Percentiles rank a stretch among this genome's conserved stretches.
phyloP scores from a whole-genome alignment of 164 flowering plant genomes.

The Vitis cinerea region DNA sequence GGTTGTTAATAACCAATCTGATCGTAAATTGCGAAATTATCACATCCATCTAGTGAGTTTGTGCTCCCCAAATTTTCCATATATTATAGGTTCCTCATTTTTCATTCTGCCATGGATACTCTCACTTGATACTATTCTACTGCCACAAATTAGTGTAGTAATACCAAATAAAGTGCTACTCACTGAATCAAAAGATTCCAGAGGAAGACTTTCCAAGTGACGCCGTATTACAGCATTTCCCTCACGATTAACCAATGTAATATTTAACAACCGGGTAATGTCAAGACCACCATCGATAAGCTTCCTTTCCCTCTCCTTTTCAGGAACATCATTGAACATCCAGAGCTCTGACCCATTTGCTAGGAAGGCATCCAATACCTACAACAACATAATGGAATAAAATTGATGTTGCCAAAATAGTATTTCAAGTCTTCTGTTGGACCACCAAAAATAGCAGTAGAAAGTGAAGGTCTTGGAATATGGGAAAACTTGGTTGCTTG shows the following conservation, averaged over 20 bases:
- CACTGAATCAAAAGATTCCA: slow-evolving; percentile 82
- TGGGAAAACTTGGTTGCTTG: slow-evolving; percentile 1
- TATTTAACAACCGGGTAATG: slow-evolving; percentile 48
- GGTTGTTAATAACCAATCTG: too few species aligned
- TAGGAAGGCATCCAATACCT: slow-evolving; percentile 83
- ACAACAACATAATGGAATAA: slow-evolving; percentile 14
- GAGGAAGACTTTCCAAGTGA: slow-evolving; percentile 80
- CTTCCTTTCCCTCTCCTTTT: slow-evolving; percentile 70
- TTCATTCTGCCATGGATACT: neutral
- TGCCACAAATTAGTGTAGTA: slow-evolving; percentile 7
- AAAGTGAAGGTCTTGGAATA: neutral
- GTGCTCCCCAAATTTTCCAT: neutral
- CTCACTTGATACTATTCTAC: neutral
- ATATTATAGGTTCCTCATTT: neutral
- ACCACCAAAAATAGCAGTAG: too few species aligned
- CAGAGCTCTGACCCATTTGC: slow-evolving; percentile 78
- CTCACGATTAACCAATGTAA: slow-evolving; percentile 64
- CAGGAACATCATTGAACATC: slow-evolving; percentile 88
- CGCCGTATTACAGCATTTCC: slow-evolving; percentile 89
- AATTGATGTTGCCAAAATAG: neutral
- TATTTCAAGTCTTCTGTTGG: too few species aligned
- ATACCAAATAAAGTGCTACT: slow-evolving; percentile 19
- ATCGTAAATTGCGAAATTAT: too few species aligned
- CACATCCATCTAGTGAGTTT: too few species aligned
- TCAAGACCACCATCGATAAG: slow-evolving; percentile 81